Base-by-base conservation (phyloP, 495 filamentous ascomycete genomes). In the Peziza echinospora region DNA sequence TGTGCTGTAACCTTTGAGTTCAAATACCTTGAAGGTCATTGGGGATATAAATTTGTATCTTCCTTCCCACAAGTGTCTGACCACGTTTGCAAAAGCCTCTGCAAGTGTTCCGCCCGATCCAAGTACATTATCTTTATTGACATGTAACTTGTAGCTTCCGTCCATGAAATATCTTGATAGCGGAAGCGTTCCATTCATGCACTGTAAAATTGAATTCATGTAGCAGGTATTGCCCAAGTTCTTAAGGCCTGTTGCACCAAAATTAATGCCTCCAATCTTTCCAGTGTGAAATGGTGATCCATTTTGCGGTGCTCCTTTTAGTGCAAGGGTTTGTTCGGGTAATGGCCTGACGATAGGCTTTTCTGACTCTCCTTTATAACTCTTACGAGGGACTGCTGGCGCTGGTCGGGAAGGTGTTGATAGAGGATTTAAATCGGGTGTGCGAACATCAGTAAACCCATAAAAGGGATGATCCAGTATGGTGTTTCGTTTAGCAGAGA, bases 221-320 rank as follows among this genome's bases (percentile, higher is more conserved):
- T 89, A 99, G 61, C 89, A 99, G 5, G 75, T 82, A 9, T 79
- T 77, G 8, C 79, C 76, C 21, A 80, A 77, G 54, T 93, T 94
- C 34, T 72, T 59, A 6, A 96, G 68, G 1, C 89, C 91, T 3
- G 82, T 87, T 30, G 51, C 56, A 9, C 57, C 57, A 48, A 56
- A 51, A 41, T 16, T 45, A 28, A 13, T 16, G 26, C n/a, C n/a
- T 8, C 26, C n/a, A n/a, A 8, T n/a, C n/a, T n/a, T n/a, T n/a
- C n/a, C n/a, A n/a, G n/a, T n/a, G 26, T 34, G 26, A 34, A 34
- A 34, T 8, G 26, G n/a, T 8, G 26, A n/a, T 34, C 26, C 8
- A 34, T 34, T n/a, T 34, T 34, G 8, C n/a, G n/a, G 26, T 8
- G 26, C 26, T 34, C 8, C 8, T n/a, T 8, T n/a, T 34, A 34